Conservation (phyloP, 2,329 filamentous ascomycete genomes). For the Verticillium dahliae region DNA sequence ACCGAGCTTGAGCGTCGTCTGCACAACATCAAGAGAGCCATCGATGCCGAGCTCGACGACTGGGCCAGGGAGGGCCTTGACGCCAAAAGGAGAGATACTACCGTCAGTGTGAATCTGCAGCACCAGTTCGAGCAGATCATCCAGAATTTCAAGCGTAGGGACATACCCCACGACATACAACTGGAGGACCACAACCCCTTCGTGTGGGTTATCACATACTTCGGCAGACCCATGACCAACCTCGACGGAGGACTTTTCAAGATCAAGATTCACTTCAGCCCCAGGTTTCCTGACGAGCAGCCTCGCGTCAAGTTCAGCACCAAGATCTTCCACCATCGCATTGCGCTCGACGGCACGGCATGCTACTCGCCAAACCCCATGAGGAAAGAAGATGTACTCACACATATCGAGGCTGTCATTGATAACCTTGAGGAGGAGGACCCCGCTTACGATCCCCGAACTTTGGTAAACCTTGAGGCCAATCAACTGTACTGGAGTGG, state of each 20-base stretch:
- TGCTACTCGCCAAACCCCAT: slow-evolving; percentile 66
- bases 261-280: slow-evolving; percentile 73
- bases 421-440: slow-evolving; percentile 78
- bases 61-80: slow-evolving; percentile 68
- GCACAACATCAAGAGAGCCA: slow-evolving; percentile 56
- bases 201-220: slow-evolving; percentile 81
- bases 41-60: slow-evolving; percentile 63
- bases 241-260: slow-evolving; percentile 86
- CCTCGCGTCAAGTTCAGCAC: slow-evolving; percentile 79
- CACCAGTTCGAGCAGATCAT: slow-evolving; percentile 80
- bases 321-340: slow-evolving; percentile 79
- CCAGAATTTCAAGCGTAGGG: slow-evolving; percentile 64
- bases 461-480: slow-evolving; percentile 79
- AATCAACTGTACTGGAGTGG: slow-evolving; percentile 82
- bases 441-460: slow-evolving; percentile 84
- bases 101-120: slow-evolving; percentile 74
- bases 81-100: slow-evolving; percentile 58
- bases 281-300: slow-evolving; percentile 80
- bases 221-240: slow-evolving; percentile 87
- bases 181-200: slow-evolving; percentile 81
- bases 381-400: slow-evolving; percentile 67
- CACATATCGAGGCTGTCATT: slow-evolving; percentile 80
- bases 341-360: slow-evolving; percentile 71
- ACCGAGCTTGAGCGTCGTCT: slow-evolving; percentile 65
- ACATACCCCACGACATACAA: slow-evolving; percentile 67